Evolutionary conservation across 371 early-diverging fungal genomes (phyloP), one percentile per base, ranked within the genome.

Genomic region (Mortierella sp.): DNA sequence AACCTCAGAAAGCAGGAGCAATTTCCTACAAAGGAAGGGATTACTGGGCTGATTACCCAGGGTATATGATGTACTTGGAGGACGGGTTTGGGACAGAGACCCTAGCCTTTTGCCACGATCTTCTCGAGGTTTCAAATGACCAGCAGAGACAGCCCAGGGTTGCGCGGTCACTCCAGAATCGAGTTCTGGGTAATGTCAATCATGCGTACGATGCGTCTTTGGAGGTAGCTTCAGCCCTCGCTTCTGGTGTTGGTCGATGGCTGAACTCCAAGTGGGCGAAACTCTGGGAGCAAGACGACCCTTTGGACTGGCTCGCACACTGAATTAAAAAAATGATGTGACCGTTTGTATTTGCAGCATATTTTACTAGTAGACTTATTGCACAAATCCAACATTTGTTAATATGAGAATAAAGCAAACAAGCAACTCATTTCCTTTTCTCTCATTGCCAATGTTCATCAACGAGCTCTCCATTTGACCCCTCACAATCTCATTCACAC

Each of bases 71-170:
- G 9, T 63, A 78, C 26, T 60, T 80, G 47, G 55, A 80, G 44
- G 84, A 80, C 6, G 84, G 84, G 1, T 84, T 80, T 45, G 84
- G 84, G 28, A 74, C 65, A 8, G 75, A 80, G 24, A 80, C 77
- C 0, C 57, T 84, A 31, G 80, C 78, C 10, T 80, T 80, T n/a
- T 84, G 84, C 19, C 80, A 84, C 7, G 84, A 84, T 28, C 48
- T 84, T 7, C 52, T 77, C 72, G 81, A 77, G 68, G 57, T 74
- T 50, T 50, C 81, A 13, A 34, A 47, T 4, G 78, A 71, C 47
- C 63, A 34, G 34, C 68, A 21, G 21, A 24, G 68, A 24, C 68
- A 68, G 44, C 38, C 38, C 24, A 38, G 44, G 11, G 24, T 42
- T 4, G 42, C 68, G 11, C 44, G 3, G 34, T 9, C 68, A 24